Conservation (phyloP, 2,329 filamentous ascomycete genomes). For the Byssochlamys sp. region DNA sequence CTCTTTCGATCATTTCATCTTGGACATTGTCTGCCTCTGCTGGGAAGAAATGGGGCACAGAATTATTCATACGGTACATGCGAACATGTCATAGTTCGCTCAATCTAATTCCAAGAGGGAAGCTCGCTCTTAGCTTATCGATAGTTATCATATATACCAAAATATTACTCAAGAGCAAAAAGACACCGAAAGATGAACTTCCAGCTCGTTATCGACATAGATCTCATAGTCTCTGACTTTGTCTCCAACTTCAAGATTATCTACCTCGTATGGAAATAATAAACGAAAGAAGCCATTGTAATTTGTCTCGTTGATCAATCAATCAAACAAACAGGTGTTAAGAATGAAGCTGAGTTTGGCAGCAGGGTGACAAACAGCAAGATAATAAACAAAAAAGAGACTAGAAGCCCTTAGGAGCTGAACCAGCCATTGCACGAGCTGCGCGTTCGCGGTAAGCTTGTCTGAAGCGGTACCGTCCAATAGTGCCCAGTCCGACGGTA, state of each 20-base stretch:
- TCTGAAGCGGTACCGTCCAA: slow-evolving; percentile 23
- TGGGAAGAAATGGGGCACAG: background rate
- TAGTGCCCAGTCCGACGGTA: slow-evolving; percentile 24
- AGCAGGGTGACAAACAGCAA: background rate
- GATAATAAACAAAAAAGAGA: background rate
- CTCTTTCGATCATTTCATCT: background rate
- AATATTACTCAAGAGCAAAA: background rate
- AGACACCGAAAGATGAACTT: background rate
- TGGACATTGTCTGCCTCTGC: background rate
- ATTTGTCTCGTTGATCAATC: background rate
- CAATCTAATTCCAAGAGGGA: background rate
- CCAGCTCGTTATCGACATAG: background rate
- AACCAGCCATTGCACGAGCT: background rate
- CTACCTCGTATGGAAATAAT: background rate
- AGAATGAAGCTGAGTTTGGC: background rate
- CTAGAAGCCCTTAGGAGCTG: background rate
- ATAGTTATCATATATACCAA: too few relatives aligned
- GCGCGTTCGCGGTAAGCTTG: slow-evolving; percentile 22
- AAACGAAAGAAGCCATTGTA: background rate
- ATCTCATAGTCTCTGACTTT: background rate
- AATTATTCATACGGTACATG: background rate
- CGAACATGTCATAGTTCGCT: background rate
- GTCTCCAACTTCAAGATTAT: background rate
- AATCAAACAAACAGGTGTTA: background rate
- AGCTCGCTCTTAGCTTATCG: background rate